A percentile compares a stretch with the other conserved stretches of the same genome.
Conservation (phyloP, 257 asterid species). For the Gynochthodes officinalis region DNA sequence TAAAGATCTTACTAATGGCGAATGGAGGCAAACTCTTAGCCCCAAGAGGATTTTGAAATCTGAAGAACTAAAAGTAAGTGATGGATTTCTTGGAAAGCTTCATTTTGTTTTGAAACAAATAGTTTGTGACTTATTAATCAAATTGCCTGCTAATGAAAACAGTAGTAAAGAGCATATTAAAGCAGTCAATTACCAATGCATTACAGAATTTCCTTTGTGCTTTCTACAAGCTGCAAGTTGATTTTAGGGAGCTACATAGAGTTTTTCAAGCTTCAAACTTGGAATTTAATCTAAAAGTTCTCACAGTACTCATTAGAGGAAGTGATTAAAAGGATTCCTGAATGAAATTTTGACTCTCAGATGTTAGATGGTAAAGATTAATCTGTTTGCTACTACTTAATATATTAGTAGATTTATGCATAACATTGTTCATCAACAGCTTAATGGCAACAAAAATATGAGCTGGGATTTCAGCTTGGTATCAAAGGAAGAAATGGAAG, state of each 20-base stretch:
- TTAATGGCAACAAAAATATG: conserved; percentile 42
- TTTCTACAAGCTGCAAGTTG: not conserved
- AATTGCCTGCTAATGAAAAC: not conserved
- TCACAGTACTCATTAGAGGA: not conserved
- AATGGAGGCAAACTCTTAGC: conserved; percentile 40
- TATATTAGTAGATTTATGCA: not conserved
- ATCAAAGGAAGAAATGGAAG: conserved; percentile 52
- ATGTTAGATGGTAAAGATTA: not conserved
- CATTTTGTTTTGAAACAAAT: not conserved
- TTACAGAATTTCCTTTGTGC: not conserved
- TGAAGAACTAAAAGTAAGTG: conserved; percentile 48
- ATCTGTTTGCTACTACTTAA: not conserved
- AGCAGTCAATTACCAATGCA: not conserved
- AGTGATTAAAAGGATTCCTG: too few relatives aligned
- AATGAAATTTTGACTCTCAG: too few relatives aligned
- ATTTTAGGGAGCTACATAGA: not conserved
- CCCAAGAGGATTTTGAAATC: conserved; percentile 31
- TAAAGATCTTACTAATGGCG: conserved; percentile 38
- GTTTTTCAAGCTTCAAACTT: not conserved
- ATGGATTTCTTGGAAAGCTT: not conserved
- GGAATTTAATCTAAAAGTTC: not conserved
- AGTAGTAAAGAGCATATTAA: not conserved
- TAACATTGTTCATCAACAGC: conserved; percentile 25
- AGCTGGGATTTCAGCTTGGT: conserved; percentile 56
- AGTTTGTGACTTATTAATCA: not conserved